phyloP scores from a whole-genome alignment of 768 basidiomycete genomes.

The Botryobasidium botryosum region DNA sequence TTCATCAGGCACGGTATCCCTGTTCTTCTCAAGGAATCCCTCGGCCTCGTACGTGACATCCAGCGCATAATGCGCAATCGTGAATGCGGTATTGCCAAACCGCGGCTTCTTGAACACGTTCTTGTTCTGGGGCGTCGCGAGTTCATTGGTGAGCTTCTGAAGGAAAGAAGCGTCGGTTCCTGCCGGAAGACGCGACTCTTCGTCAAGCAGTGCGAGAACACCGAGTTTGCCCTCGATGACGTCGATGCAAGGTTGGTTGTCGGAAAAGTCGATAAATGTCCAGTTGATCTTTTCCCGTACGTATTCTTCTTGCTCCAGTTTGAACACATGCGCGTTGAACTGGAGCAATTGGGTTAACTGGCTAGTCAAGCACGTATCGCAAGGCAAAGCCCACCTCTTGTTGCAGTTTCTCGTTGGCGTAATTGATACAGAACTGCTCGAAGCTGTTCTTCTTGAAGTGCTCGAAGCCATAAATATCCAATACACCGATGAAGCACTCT shows the following conservation, averaged over 20 bases:
- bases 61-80: slow-evolving; percentile 92
- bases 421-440: slow-evolving; percentile 99
- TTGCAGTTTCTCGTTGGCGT: slow-evolving; percentile 95
- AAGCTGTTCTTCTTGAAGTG: slow-evolving; percentile 46
- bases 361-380: neutral
- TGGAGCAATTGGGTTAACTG: slow-evolving; percentile 20
- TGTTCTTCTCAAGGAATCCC: slow-evolving; percentile 96
- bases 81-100: slow-evolving; percentile 96
- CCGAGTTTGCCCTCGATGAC: slow-evolving; percentile 96
- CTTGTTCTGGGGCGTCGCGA: slow-evolving; percentile 71
- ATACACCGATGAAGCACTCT: slow-evolving; percentile 97
- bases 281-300: slow-evolving; percentile 97
- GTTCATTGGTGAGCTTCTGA: slow-evolving; percentile 77
- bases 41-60: slow-evolving; percentile 98
- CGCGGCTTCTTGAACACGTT: slow-evolving; percentile 93
- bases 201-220: slow-evolving; percentile 84
- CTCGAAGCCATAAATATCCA: slow-evolving; percentile 96
- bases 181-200: slow-evolving; percentile 90
- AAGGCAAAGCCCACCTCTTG: slow-evolving; percentile 53
- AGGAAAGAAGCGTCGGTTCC: slow-evolving; percentile 88
- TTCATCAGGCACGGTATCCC: slow-evolving; percentile 97
- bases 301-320: slow-evolving; percentile 98
- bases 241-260: slow-evolving; percentile 98
- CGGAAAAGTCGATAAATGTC: slow-evolving; percentile 99
- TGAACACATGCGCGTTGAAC: slow-evolving; percentile 99